Base-by-base conservation (phyloP, 495 filamentous ascomycete genomes). In the Penicillium tannophilum region DNA sequence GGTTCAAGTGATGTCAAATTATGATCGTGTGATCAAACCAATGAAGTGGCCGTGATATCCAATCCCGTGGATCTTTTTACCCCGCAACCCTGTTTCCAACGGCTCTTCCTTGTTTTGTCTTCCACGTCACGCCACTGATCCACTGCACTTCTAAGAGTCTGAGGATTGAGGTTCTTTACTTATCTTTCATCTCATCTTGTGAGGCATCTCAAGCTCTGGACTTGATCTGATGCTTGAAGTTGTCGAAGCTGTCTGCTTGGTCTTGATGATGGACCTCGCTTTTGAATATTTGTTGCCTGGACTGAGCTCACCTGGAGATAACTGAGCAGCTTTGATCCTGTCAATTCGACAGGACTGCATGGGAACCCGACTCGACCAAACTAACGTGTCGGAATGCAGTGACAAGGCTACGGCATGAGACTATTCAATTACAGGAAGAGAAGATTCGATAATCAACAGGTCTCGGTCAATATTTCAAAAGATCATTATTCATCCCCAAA, bases 21-120 rank as follows among this genome's bases (percentile, higher is more conserved):
- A 41, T 41, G 4, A 19, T 17, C 42, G n/a, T 10, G n/a, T 20
- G 42, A 44, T 14, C 36, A 44, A 17, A 44, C 43, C 43, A 46
- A 46, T 46, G 43, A 46, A 24, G 12, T n/a, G 19, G 6, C 10
- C 43, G 8, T 24, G 19, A 46, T 46, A 46, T 46, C 43, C 23
- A 46, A 46, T 20, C 23, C 19, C 19, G 19, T 44, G n/a, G 19
- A 46, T 24, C 19, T 11, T 10, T 12, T 24, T 46, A 46, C 43
- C 43, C 43, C 43, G 43, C 43, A 46, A 46, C 19, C 42, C 19
- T 6, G 23, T 23, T 46, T 23, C 17, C 5, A 24, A 46, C 43
- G 43, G 43, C 23, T 46, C 12, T 46, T 46, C 43, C 43, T 46
- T 46, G 43, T 46, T 46, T 46, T 46, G 2, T 46, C 19, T 45